Base-by-base conservation (phyloP, 495 filamentous ascomycete species). In the Hypoxylon cercidicola region DNA sequence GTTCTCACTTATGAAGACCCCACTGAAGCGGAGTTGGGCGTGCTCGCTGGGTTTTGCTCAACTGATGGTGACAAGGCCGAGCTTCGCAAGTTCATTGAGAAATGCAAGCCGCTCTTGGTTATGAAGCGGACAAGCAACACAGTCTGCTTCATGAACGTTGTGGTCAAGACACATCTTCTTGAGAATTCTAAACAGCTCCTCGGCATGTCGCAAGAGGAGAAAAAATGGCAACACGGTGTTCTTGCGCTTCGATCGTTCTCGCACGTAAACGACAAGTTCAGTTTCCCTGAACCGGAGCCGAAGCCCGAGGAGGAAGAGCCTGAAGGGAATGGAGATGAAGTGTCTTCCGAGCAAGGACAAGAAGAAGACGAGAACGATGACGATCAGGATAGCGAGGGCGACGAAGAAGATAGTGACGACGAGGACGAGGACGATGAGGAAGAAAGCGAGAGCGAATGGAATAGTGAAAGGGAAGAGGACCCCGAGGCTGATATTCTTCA, bases 141-240 rank as follows among this genome's bases (percentile, higher is more conserved):
- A 11, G 64, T 77, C 16, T 62, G 60, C 30, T 77, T 77, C 47
- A 71, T 74, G 54, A 74, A 76, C 25, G 40, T 51, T 10, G 66
- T 76, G 15, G 66, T 75, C 41, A 76, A 76, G 55, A 68, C 54
- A 15, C 73, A 75, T 60, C 62, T 74, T n/a, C 55, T 74, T 1
- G 64, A 72, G 25, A 68, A 64, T 52, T 55, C 72, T 9, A 68
- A 70, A 37, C 68, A 73, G 16, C 54, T 77, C 3, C 62, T 79
- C 12, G 69, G 70, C 8, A 58, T 78, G 41, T 67, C 67, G 1
- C 23, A 67, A 16, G 77, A 77, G 45, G 74, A 73, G 39, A 75
- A 73, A 28, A 74, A 77, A 41, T 74, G 70, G 74, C 76, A 77
- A 43, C 76, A 79, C 30, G 77, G 76, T 20, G 70, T 78, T 12